Base-by-base conservation (phyloP, 352 stramenopile genomes). In the Globisporangium spiculum region DNA sequence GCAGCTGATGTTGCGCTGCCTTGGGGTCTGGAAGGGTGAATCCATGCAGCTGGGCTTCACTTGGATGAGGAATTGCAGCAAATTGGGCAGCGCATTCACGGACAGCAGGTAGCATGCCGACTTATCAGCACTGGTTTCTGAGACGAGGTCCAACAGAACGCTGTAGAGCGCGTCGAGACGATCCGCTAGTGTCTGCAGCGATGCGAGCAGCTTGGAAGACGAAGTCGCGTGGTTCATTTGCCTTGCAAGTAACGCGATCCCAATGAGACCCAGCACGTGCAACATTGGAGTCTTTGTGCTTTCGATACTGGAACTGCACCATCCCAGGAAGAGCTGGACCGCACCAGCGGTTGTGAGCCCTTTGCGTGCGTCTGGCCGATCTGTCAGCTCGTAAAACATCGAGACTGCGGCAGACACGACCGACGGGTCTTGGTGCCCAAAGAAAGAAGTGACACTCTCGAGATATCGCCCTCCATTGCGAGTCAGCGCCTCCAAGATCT, bases 1-100 rank as follows among this genome's bases (percentile, higher is more conserved):
- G 48, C 81, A 91, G 66, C 86, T 94, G 44, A 93, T 84, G 66
- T 81, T 91, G 34, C 84, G 83, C 53, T 92, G 84, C 9, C 57
- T 69, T 32, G 73, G 36, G 16, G 66, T 87, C 58, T 92, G 84
- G 20, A 78, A 73, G 1, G 70, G 54, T 22, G 82, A 78, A 9
- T 81, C 71, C 81, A 88, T 90, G 61, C 77, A 80, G 55, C 76
- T 89, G 20, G 83, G 80, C 22, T 63, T 80, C 10, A 87, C 78
- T 69, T 83, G 81, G 1, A 77, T 70, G 2, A 94, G 46, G 66
- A 90, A 82, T 14, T 63, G 32, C 27, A 94, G 61, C 1, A 94
- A 54, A 1, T 76, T 78, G 5, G 75, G 66, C 10, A 94, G 70
- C 4, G 81, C 76, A 32, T 80, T 63, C 1, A 68, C 74, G 2